Conservation (phyloP, 1,139 yeast genomes). For the Pichia sp. region DNA sequence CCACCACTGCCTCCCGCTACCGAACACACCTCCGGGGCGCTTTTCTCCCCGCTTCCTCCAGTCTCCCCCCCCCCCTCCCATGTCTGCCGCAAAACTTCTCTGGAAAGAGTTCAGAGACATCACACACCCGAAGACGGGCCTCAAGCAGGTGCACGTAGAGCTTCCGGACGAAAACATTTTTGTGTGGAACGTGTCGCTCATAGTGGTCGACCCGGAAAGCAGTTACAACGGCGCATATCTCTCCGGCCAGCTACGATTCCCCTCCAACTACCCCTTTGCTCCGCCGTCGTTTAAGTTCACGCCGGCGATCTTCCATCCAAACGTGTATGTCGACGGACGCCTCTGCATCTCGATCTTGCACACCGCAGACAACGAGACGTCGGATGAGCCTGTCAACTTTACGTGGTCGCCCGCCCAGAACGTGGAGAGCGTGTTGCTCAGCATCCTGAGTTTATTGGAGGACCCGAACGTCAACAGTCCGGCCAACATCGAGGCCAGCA, state of each 20-base stretch:
- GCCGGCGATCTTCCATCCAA: constrained; percentile 94
- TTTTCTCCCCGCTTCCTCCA: background rate
- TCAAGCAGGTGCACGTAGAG: constrained; percentile 86
- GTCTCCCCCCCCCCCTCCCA: background rate
- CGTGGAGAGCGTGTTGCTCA: constrained; percentile 84
- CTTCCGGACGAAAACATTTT: constrained; percentile 88
- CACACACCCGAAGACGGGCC: constrained; percentile 84
- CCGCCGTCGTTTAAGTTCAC: constrained; percentile 94
- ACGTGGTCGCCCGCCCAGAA: constrained; percentile 98
- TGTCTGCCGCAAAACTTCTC: constrained; percentile 64
- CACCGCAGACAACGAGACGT: constrained; percentile 68
- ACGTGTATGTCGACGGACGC: constrained; percentile 90
- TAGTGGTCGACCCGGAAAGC: constrained; percentile 87
- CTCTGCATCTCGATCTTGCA: constrained; percentile 91
- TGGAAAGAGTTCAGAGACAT: constrained; percentile 93
- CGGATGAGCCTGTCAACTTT: constrained; percentile 88
- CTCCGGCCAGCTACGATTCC: constrained; percentile 90
- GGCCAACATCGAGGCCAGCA: constrained; percentile 95
- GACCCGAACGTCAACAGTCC: constrained; percentile 90
- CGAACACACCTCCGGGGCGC: background rate
- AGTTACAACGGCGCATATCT: constrained; percentile 93
- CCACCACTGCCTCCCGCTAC: background rate
- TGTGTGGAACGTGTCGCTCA: constrained; percentile 89
- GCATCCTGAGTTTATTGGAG: constrained; percentile 83
- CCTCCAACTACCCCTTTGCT: constrained; percentile 85